Percentiles rank a stretch among this genome's conserved stretches.
phyloP scores from a whole-genome alignment of 2,329 filamentous ascomycete species.

The Phoma sp. region DNA sequence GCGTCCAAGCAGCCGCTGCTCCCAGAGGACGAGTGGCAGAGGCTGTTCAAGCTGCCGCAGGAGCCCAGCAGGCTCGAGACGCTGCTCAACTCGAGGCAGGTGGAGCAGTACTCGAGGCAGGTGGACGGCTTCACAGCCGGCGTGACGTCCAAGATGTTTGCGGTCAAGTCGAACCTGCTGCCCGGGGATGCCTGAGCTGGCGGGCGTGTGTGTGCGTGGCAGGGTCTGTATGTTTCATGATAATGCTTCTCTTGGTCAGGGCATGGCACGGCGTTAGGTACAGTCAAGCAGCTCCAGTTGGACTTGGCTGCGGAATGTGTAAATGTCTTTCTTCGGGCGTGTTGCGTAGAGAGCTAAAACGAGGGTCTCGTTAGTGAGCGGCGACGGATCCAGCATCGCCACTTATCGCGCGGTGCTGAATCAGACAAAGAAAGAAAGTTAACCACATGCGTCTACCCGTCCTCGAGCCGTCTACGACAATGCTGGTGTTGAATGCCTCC shows the following conservation, averaged over 20 bases:
- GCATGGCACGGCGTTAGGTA: conserved; percentile 50
- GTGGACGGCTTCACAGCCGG: conserved; percentile 94
- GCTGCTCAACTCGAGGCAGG: conserved; percentile 93
- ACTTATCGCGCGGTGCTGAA: conserved; percentile 22
- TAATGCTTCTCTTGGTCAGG: conserved; percentile 45
- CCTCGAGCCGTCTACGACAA: conserved; percentile 4
- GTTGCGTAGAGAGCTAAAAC: conserved; percentile 12
- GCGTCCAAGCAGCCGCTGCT: conserved; percentile 88
- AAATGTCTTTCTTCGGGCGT: conserved; percentile 28
- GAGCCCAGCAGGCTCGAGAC: conserved; percentile 93
- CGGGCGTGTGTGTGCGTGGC: conserved; percentile 31
- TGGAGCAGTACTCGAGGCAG: conserved; percentile 97
- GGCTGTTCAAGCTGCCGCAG: conserved; percentile 95
- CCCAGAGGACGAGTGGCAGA: conserved; percentile 97
- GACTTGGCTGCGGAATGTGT: conserved; percentile 29
- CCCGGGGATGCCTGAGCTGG: conserved; percentile 57
- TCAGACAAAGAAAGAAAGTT: conserved; percentile 35
- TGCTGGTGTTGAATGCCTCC: conserved; percentile 9
- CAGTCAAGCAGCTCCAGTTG: conserved; percentile 29
- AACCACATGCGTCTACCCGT: conserved; percentile 19
- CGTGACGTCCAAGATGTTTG: conserved; percentile 97
- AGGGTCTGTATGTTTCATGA: conserved; percentile 35
- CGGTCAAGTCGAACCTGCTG: conserved; percentile 75
- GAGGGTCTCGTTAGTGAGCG: conserved; percentile 25
- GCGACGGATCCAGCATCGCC: conserved; percentile 24